Conservation (phyloP, 352 stramenopile species). For the Thalassiosira exigua region DNA sequence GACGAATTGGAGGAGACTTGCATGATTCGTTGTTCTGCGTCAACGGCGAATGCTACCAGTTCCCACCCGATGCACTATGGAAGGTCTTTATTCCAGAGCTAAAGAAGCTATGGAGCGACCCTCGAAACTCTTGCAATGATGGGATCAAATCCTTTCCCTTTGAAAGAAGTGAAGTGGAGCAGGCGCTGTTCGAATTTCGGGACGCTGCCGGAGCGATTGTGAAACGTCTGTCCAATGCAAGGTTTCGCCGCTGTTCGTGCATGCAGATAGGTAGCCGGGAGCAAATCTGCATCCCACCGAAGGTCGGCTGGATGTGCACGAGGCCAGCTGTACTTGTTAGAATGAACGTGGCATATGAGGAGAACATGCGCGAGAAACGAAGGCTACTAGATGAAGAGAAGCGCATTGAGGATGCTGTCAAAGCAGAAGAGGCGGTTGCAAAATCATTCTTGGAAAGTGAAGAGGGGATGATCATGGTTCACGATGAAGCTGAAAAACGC, state of each 20-base stretch:
- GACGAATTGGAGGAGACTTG: constrained; percentile 35
- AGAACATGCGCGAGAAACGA: constrained; percentile 58
- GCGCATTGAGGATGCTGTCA: constrained; percentile 25
- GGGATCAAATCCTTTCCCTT: constrained; percentile 62
- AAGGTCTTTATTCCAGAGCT: constrained; percentile 52
- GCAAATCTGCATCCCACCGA: constrained; percentile 53
- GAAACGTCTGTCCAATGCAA: constrained; percentile 18
- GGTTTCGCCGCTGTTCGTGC: constrained; percentile 60
- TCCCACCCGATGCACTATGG: constrained; percentile 59
- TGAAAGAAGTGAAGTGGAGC: constrained; percentile 53
- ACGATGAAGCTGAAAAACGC: constrained; percentile 42
- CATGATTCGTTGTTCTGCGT: constrained; percentile 41
- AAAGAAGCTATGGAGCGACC: constrained; percentile 48
- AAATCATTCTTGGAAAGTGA: constrained; percentile 46
- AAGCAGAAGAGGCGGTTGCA: constrained; percentile 33
- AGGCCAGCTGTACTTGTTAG: constrained; percentile 52
- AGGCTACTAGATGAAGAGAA: constrained; percentile 32
- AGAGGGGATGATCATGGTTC: constrained; percentile 53
- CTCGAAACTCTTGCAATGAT: constrained; percentile 12
- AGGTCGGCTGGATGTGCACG: constrained; percentile 61
- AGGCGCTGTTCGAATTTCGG: constrained; percentile 56
- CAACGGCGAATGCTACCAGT: constrained; percentile 43
- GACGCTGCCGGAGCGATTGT: constrained; percentile 58
- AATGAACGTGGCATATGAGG: constrained; percentile 56
- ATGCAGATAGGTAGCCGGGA: constrained; percentile 23